Conservation (phyloP, 495 filamentous ascomycete species). For the Bryoglossum gracile region DNA sequence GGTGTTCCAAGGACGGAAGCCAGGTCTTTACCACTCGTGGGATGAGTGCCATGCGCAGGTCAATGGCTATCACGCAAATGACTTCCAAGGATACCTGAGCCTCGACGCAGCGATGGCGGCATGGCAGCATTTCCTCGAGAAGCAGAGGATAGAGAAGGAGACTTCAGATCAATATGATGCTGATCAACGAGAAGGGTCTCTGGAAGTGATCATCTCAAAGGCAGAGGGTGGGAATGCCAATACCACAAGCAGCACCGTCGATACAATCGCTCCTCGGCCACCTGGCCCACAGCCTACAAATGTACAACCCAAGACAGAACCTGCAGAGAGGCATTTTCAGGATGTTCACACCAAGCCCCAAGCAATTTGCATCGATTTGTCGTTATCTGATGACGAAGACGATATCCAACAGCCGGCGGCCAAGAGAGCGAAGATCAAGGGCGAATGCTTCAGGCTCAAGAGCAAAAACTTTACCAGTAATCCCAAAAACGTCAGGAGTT, state of each 20-base stretch:
- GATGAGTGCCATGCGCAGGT: neutral
- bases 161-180: neutral
- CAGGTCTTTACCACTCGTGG: neutral
- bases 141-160: no score
- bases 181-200: neutral
- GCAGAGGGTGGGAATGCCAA: neutral
- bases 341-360: no score
- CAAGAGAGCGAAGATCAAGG: no score
- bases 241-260: neutral
- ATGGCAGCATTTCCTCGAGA: neutral
- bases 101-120: neutral
- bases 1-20: neutral
- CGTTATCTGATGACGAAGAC: no score
- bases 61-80: neutral
- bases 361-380: no score
- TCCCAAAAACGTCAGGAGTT: no score
- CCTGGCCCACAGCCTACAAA: neutral
- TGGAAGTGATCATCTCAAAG: neutral
- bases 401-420: no score
- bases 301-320: no score
- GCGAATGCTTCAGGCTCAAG: no score
- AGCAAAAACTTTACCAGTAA: no score
- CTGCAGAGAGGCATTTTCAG: no score
- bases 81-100: neutral
- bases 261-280: neutral